Conservation (phyloP, 495 filamentous ascomycete genomes). For the Penicillium desertorum region DNA sequence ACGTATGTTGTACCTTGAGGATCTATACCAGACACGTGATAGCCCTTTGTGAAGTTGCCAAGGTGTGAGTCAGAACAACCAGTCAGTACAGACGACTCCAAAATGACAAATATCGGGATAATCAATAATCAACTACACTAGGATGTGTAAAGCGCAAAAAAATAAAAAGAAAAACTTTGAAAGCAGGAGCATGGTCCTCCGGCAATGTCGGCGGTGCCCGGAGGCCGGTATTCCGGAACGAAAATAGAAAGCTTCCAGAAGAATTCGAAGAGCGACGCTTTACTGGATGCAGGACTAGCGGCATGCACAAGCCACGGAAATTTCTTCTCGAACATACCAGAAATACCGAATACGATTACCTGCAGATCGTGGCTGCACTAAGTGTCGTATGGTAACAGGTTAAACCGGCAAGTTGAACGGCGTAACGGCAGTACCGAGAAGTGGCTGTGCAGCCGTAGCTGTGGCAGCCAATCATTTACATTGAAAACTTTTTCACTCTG, state of each 20-base stretch:
- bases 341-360: conserved; percentile 14
- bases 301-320: conserved; percentile 7
- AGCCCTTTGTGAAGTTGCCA: not conserved
- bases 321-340: conserved; percentile 8
- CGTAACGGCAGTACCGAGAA: conserved; percentile 8
- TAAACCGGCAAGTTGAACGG: conserved; percentile 12
- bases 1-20: not conserved
- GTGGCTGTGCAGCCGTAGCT: conserved; percentile 12
- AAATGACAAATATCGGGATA: not conserved
- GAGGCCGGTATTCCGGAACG: conserved; percentile 11
- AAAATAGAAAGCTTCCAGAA: conserved; percentile 18
- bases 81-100: not conserved
- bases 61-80: not conserved
- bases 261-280: conserved; percentile 1
- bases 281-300: not conserved
- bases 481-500: conserved; percentile 10
- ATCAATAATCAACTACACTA: not conserved
- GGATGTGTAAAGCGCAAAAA: not conserved
- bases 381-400: conserved; percentile 9
- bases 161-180: not conserved
- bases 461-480: conserved; percentile 1
- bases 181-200: conserved; percentile 5
- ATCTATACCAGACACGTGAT: not conserved
- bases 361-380: not conserved
- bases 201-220: conserved; percentile 4